phyloP scores from a whole-genome alignment of 495 filamentous ascomycete genomes.

The Rhypophila decipiens region DNA sequence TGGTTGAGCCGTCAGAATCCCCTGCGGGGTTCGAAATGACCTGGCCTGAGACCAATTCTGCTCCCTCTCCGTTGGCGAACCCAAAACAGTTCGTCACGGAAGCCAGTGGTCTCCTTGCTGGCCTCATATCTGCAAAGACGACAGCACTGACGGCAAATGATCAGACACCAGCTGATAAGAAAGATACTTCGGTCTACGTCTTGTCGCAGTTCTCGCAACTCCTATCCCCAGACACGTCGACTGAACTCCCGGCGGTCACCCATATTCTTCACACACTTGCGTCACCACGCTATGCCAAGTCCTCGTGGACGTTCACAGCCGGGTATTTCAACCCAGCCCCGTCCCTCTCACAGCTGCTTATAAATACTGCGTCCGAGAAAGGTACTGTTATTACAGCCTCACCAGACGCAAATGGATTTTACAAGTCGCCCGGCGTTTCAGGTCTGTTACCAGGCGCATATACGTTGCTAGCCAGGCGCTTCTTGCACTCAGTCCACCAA shows the following conservation, averaged over 20 bases:
- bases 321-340: slow-evolving; percentile 97
- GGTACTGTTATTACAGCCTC: slow-evolving; percentile 92
- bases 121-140: slow-evolving; percentile 49
- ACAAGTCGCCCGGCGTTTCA: slow-evolving; percentile 77
- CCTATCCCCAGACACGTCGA: slow-evolving; percentile 70
- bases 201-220: slow-evolving; percentile 80
- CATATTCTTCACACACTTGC: slow-evolving; percentile 63
- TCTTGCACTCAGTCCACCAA: slow-evolving; percentile 63
- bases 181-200: slow-evolving; percentile 76
- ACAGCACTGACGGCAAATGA: slow-evolving; percentile 14
- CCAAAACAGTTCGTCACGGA: slow-evolving; percentile 61
- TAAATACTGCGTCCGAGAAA: slow-evolving; percentile 56
- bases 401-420: slow-evolving; percentile 93
- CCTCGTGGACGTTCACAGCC: slow-evolving; percentile 90
- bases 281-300: slow-evolving; percentile 51
- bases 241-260: slow-evolving; percentile 76
- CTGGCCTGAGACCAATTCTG: slow-evolving; percentile 74
- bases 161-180: slow-evolving; percentile 9
- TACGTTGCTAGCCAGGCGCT: slow-evolving; percentile 75
- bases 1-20: slow-evolving; percentile 56
- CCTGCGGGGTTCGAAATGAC: slow-evolving; percentile 60
- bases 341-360: slow-evolving; percentile 66
- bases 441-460: slow-evolving; percentile 89
- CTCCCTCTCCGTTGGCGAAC: slow-evolving; percentile 62
- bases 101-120: slow-evolving; percentile 57